Conservation (phyloP, 441 rosid species). For the Brassica balearica region DNA sequence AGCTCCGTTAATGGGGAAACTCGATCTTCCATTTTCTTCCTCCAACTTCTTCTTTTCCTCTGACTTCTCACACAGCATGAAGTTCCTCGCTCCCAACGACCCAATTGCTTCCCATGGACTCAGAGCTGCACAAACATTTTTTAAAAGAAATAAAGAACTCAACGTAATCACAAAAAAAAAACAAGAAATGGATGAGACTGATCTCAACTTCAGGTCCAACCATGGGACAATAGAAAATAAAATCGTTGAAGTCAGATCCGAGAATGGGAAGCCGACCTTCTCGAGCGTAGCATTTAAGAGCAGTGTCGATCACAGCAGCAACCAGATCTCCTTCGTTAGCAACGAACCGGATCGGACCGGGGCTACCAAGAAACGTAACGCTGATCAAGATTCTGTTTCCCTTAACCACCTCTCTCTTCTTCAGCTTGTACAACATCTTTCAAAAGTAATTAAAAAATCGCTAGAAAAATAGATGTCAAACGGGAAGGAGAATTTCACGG, state of each 20-base stretch:
- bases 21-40: slow-evolving; percentile 43
- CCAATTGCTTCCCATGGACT: slow-evolving; percentile 85
- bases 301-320: slow-evolving; percentile 73
- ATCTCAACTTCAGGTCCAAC: slow-evolving; percentile 60
- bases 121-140: slow-evolving; percentile 53
- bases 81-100: slow-evolving; percentile 71
- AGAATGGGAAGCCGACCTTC: slow-evolving; percentile 87
- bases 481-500: slow-evolving; percentile 47
- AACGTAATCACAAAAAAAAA: not conserved
- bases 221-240: slow-evolving; percentile 71
- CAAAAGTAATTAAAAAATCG: slow-evolving; percentile 9
- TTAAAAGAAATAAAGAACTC: not conserved
- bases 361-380: slow-evolving; percentile 79
- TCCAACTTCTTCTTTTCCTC: slow-evolving; percentile 46
- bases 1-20: slow-evolving; percentile 37
- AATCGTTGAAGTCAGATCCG: slow-evolving; percentile 70
- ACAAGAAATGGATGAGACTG: not conserved
- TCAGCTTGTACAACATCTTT: slow-evolving; percentile 51
- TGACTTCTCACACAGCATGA: slow-evolving; percentile 88
- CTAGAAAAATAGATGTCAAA: not conserved
- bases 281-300: slow-evolving; percentile 77
- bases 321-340: slow-evolving; percentile 74
- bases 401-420: slow-evolving; percentile 56
- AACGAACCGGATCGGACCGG: slow-evolving; percentile 93
- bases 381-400: slow-evolving; percentile 67